Evolutionary conservation across 306 rosid genomes (phyloP).

Genomic region (Casuarina cunninghamiana): DNA sequence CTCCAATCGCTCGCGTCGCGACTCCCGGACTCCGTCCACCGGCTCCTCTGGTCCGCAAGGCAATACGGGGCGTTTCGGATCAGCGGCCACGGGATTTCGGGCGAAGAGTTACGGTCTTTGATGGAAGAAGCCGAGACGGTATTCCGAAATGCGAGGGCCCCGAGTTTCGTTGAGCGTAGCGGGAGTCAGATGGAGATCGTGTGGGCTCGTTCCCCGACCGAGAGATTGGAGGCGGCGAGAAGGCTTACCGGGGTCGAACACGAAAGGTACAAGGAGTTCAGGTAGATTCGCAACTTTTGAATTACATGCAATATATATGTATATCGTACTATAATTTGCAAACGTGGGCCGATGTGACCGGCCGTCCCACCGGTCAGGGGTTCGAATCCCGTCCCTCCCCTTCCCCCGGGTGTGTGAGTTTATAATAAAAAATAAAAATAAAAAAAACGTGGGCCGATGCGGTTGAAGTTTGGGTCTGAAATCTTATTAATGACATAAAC

Average conservation of each 20-base stretch:
- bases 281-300: conserved; percentile 39
- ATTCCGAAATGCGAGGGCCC: conserved; percentile 19
- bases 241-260: conserved; percentile 15
- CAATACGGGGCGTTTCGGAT: conserved; percentile 66
- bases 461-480: too few relatives aligned
- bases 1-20: conserved; percentile 34
- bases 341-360: too few relatives aligned
- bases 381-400: too few relatives aligned
- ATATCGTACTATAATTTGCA: too few relatives aligned
- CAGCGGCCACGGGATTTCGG: conserved; percentile 55
- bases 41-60: conserved; percentile 39
- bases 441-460: too few relatives aligned
- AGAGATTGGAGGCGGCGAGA: conserved; percentile 28
- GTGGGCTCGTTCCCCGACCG: conserved; percentile 37
- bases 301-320: too few relatives aligned
- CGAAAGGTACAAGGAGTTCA: conserved; percentile 38
- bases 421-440: too few relatives aligned
- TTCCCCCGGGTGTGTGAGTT: too few relatives aligned
- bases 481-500: too few relatives aligned
- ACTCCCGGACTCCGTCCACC: conserved; percentile 6
- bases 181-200: conserved; percentile 41
- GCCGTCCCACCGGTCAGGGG: too few relatives aligned
- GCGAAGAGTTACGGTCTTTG: conserved; percentile 37
- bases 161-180: conserved; percentile 12
- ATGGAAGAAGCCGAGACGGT: conserved; percentile 39